Evolutionary conservation across 257 asterid genomes (phyloP).

Genomic region (Lycium barbarum): DNA sequence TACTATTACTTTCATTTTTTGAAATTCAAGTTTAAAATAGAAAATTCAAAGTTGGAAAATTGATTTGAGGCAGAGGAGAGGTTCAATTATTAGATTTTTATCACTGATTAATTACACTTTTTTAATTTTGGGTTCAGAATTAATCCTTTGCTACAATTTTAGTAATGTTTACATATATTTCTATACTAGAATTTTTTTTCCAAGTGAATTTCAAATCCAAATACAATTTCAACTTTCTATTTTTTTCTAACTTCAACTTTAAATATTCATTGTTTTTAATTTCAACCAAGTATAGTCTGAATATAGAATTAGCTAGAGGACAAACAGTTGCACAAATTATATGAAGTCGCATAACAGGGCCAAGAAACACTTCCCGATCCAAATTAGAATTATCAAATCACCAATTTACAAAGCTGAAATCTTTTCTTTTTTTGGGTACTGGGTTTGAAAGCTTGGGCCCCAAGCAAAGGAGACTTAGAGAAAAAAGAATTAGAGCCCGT

Average conservation of each 20-base stretch:
- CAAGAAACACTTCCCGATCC: neutral
- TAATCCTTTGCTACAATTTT: too few species aligned
- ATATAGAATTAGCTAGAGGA: neutral
- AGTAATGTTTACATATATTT: too few species aligned
- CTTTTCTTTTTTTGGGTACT: neutral
- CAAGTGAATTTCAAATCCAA: too few species aligned
- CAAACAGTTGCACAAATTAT: slow-evolving; percentile 18
- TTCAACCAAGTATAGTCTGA: too few species aligned
- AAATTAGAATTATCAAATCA: neutral
- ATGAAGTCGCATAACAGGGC: neutral
- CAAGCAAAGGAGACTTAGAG: slow-evolving; percentile 40
- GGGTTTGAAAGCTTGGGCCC: slow-evolving; percentile 43
- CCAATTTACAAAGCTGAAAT: neutral
- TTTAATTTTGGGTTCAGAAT: too few species aligned
- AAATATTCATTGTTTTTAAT: too few species aligned
- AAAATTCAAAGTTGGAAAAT: neutral
- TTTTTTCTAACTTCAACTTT: too few species aligned
- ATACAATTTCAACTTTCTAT: too few species aligned
- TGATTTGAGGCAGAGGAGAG: neutral
- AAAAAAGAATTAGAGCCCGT: neutral
- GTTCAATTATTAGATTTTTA: too few species aligned
- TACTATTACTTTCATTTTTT: neutral
- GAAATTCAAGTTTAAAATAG: neutral
- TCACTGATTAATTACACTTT: too few species aligned
- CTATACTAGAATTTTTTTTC: too few species aligned